Percentiles rank a stretch among this genome's conserved stretches.
These are phyloP conservation scores for Ramichloridium luteum DNA, from an alignment of 2,329 filamentous ascomycete species.

Conservation along the genomic window DNA sequence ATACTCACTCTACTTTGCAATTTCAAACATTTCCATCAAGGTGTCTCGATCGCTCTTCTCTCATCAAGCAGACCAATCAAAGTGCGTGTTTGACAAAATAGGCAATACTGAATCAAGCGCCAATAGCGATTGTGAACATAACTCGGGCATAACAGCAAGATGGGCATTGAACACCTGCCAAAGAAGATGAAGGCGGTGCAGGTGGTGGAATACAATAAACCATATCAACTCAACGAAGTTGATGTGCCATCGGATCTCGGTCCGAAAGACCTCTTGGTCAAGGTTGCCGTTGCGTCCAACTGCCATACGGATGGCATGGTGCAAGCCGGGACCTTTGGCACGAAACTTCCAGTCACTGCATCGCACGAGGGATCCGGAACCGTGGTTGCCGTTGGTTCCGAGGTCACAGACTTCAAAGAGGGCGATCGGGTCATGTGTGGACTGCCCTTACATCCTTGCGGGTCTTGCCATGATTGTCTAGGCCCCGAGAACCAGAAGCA, in stretches of 20 bases:
- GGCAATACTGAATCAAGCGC: no score
- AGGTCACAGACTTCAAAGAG: conserved; percentile 31
- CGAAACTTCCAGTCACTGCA: conserved; percentile 39
- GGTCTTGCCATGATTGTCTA: conserved; percentile 40
- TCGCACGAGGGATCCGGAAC: conserved; percentile 49
- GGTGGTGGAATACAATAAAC: conserved; percentile 41
- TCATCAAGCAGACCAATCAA: no score
- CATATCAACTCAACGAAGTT: conserved; percentile 42
- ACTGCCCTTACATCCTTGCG: conserved; percentile 42
- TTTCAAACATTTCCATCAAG: no score
- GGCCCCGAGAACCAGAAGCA: conserved; percentile 39
- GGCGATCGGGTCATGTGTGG: conserved; percentile 48
- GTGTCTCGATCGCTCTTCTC: no score
- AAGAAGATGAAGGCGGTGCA: conserved; percentile 38
- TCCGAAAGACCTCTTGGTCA: conserved; percentile 46
- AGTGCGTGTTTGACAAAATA: no score
- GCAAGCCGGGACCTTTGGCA: conserved; percentile 35
- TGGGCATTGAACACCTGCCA: no score
- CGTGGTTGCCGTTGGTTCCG: conserved; percentile 36
- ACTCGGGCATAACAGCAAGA: no score
- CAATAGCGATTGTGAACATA: no score
- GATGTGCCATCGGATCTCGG: conserved; percentile 31
- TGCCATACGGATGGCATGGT: conserved; percentile 54
- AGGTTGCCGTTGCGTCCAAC: conserved; percentile 47
- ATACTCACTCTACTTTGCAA: no score